Base-by-base conservation (phyloP, 495 filamentous ascomycete genomes). In the Penicillium desertorum region DNA sequence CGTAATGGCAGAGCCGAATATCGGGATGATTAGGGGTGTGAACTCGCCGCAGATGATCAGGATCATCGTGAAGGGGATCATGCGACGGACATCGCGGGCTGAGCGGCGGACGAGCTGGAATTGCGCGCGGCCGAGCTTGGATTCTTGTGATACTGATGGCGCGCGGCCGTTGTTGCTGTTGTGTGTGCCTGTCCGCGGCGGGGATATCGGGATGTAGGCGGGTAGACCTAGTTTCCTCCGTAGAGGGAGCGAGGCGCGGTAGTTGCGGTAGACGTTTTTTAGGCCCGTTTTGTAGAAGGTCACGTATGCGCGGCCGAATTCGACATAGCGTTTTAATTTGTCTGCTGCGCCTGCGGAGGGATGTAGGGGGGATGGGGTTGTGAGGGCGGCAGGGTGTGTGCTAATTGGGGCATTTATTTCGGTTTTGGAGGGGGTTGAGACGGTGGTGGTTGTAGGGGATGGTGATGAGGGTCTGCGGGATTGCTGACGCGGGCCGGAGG, bases 231-330 rank as follows among this genome's bases (percentile, higher is more conserved):
- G 62, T 53, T 65, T 41, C 36, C 51, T 60, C 27, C 70, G 61
- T 64, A 76, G 63, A 19, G 77, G 68, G 14, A 69, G 11, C n/a
- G 69, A 70, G 34, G 64, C 64, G 45, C 64, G 72, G 58, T 87
- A 74, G 45, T 85, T 81, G n/a, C 75, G 73, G 17, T 81, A 77
- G 53, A 96, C 84, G 52, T 86, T 83, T 61, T 80, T 81, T 25
- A 96, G 69, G 14, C 93, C 93, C 23, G 83, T 81, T 69, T 95
- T 96, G 83, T 96, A 98, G 81, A 98, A 98, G 30, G 72, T 71
- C 6, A 85, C 64, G 58, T 78, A 82, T 58, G 76, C 72, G 58
- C 72, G 75, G 49, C 77, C 80, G 39, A 74, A 44, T 23, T 61
- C 57, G 62, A 79, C 56, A 64, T 72, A 74, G 62, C 65, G 72